Percentiles rank a stretch among this genome's conserved stretches.
phyloP scores from a whole-genome alignment of 108 stramenopile species.

The Craspedostauros australis region DNA sequence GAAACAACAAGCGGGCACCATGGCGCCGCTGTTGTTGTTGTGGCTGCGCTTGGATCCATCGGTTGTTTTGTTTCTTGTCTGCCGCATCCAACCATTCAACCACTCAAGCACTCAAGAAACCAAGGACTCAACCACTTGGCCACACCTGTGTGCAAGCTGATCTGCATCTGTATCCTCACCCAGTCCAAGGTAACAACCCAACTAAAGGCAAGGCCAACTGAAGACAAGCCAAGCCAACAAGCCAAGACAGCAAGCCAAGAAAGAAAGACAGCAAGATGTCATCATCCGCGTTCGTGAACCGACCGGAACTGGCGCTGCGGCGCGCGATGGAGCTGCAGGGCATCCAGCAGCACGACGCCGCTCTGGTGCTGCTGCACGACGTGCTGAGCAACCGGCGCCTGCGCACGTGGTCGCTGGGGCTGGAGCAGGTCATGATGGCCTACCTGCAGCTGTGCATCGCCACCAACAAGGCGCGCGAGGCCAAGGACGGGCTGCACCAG shows the following conservation, averaged over 20 bases:
- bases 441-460: slow-evolving; percentile 93
- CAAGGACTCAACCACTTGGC: neutral
- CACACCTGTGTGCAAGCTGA: too few species aligned
- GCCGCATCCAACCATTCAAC: neutral
- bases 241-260: too few species aligned
- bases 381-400: slow-evolving; percentile 71
- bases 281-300: slow-evolving; percentile 39
- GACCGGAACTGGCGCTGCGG: slow-evolving; percentile 73
- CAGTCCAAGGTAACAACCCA: too few species aligned
- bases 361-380: slow-evolving; percentile 70
- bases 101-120: neutral
- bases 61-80: neutral
- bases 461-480: slow-evolving; percentile 74
- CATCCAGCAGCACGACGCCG: slow-evolving; percentile 61
- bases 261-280: slow-evolving; percentile 17
- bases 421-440: slow-evolving; percentile 90
- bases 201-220: too few species aligned
- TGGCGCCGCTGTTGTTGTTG: too few species aligned
- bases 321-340: slow-evolving; percentile 56
- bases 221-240: too few species aligned
- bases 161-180: too few species aligned
- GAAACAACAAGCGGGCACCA: too few species aligned
- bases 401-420: slow-evolving; percentile 91
- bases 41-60: too few species aligned
- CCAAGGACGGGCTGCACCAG: slow-evolving; percentile 98